phyloP scores from a whole-genome alignment of 2,329 filamentous ascomycete species.

The Passalora sequoiae region DNA sequence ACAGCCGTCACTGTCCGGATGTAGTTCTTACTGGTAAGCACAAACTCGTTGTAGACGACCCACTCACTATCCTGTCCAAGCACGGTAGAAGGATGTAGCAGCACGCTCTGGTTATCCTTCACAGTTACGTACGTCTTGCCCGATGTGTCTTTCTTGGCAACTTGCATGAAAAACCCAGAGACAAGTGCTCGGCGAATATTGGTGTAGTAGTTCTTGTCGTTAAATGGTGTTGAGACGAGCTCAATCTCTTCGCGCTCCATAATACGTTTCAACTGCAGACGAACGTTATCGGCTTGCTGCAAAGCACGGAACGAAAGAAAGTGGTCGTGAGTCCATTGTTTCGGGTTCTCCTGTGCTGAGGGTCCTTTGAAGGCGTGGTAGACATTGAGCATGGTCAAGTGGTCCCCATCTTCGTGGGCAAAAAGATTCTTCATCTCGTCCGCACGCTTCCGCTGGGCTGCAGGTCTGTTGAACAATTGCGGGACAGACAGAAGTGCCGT shows the following conservation, averaged over 20 bases:
- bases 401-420: slow-evolving; percentile 87
- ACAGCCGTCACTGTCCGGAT: slow-evolving; percentile 90
- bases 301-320: slow-evolving; percentile 87
- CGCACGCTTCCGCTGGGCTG: slow-evolving; percentile 77
- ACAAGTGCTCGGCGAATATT: slow-evolving; percentile 93
- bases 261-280: slow-evolving; percentile 83
- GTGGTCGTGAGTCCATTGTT: slow-evolving; percentile 95
- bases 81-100: slow-evolving; percentile 90
- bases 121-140: slow-evolving; percentile 92
- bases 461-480: slow-evolving; percentile 85
- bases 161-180: slow-evolving; percentile 98
- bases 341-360: slow-evolving; percentile 64
- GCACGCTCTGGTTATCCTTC: slow-evolving; percentile 91
- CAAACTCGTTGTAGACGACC: slow-evolving; percentile 98
- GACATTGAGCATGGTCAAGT: slow-evolving; percentile 91
- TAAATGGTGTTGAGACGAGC: slow-evolving; percentile 81
- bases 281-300: slow-evolving; percentile 89
- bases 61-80: slow-evolving; percentile 85
- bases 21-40: slow-evolving; percentile 96
- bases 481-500: slow-evolving; percentile 91
- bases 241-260: slow-evolving; percentile 91
- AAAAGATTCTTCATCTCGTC: slow-evolving; percentile 98
- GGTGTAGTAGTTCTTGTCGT: slow-evolving; percentile 95
- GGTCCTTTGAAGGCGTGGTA: slow-evolving; percentile 93
- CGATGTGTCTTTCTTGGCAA: slow-evolving; percentile 83